Base-by-base conservation (phyloP, 306 rosid genomes). In the Cyclanthera cordifolia region DNA sequence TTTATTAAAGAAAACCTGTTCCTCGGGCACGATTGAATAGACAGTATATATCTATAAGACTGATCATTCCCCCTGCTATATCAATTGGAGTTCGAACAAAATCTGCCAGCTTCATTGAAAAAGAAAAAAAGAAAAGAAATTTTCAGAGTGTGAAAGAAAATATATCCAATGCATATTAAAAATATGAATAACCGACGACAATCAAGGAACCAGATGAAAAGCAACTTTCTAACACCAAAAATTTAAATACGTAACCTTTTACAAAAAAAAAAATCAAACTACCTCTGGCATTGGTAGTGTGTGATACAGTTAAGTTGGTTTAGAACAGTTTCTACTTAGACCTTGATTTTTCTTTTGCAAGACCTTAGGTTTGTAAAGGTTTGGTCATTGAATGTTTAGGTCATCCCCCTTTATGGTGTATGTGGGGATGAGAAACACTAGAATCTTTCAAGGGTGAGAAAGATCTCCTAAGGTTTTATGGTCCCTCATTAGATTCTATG, bases 11-110 rank as follows among this genome's bases (percentile, higher is more conserved):
- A 77, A 39, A 50, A 93, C 96, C 98, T 93, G 98, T 93, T 59
- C 98, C 98, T 58, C 98, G 87, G 67, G 98, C 98, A 25, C 96
- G 95, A 77, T 89, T 93, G 88, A 93, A 89, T 61, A 89, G 84
- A 80, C 98, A 93, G 52, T 93, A 93, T 56, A 89, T 74, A 76
- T 93, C 96, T 65, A 93, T 86, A 51, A 93, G 91, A 82, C 87
- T 93, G 76, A 93, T 86, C 80, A 93, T 85, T 73, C 98, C 98
- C 45, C 98, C 98, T 57, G 94, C 81, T 71, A 82, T 84, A 80
- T 93, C 95, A 70, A 93, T 88, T 51, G 98, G 98, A 84, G 82
- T 56, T 76, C 83, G 85, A 46, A 89, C 91, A 79, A 89, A 89
- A 87, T 93, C 98, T 79, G 98, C 94, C 84, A 93, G 79, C 98